Percentiles rank a stretch among this genome's conserved stretches.
phyloP scores from a whole-genome alignment of 768 basidiomycete species.

The Boletus eberwhitei region DNA sequence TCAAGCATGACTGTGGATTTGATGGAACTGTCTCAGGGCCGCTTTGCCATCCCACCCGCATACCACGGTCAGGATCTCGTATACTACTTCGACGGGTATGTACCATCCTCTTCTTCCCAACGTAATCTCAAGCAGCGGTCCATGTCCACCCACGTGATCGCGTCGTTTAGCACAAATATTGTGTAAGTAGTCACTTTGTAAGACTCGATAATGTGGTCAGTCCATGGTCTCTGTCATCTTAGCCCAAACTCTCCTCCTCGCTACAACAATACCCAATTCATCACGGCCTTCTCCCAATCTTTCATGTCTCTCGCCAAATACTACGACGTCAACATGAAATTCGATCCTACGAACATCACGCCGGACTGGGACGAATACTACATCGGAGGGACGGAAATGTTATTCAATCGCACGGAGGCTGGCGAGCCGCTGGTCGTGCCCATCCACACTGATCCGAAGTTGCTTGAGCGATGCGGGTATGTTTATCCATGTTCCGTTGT shows the following conservation, averaged over 20 bases:
- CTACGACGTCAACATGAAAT: constrained; percentile 23
- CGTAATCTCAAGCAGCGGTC: too few species aligned
- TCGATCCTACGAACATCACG: constrained; percentile 16
- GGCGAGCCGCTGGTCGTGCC: constrained; percentile 2
- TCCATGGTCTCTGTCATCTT: too few species aligned
- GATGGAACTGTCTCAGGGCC: constrained; percentile 16
- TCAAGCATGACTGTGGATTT: neutral
- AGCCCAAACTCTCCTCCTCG: too few species aligned
- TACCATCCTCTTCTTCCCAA: neutral
- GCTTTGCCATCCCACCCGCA: constrained; percentile 31
- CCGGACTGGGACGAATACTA: constrained; percentile 10
- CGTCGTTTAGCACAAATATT: too few species aligned
- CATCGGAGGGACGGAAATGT: constrained; percentile 9
- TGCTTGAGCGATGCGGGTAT: constrained; percentile 12
- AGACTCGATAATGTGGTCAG: too few species aligned
- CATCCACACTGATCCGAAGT: neutral
- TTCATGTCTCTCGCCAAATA: constrained; percentile 25
- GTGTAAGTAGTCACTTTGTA: too few species aligned
- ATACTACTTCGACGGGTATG: constrained; percentile 39
- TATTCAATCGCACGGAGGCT: constrained; percentile 14
- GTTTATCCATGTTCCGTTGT: neutral
- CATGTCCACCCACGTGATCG: too few species aligned
- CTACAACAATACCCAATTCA: constrained; percentile 29
- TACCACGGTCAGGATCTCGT: constrained; percentile 31
- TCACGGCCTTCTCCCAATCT: constrained; percentile 24